phyloP scores from a whole-genome alignment of 1,284 basidiomycete species.

The Boletus sp. region DNA sequence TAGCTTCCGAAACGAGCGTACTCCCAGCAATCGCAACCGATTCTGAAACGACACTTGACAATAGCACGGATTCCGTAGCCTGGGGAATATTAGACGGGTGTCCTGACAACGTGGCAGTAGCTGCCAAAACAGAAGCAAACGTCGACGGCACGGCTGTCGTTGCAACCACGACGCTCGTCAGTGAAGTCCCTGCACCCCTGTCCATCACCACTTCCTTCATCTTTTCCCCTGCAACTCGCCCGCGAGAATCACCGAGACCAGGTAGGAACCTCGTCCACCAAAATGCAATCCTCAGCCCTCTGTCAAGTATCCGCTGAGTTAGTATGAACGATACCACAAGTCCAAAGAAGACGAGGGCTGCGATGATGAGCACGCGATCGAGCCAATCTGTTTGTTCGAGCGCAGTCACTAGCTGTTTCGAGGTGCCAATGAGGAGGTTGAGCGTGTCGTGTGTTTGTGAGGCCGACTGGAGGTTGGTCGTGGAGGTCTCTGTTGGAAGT shows the following conservation, averaged over 20 bases:
- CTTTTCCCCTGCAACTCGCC: background rate
- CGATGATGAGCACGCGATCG: constrained; percentile 81
- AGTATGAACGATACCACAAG: constrained; percentile 83
- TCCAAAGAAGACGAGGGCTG: constrained; percentile 76
- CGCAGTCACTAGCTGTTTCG: constrained; percentile 77
- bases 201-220: background rate
- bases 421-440: constrained; percentile 68
- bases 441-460: constrained; percentile 79
- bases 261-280: constrained; percentile 79
- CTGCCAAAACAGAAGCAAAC: constrained; percentile 14
- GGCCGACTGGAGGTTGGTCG: constrained; percentile 68
- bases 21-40: background rate
- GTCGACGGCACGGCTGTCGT: constrained; percentile 9
- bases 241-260: constrained; percentile 4
- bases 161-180: constrained; percentile 11
- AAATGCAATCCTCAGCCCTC: constrained; percentile 62
- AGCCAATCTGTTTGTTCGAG: constrained; percentile 88
- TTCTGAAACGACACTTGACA: constrained; percentile 1
- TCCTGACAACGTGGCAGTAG: constrained; percentile 4
- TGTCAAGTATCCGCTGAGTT: constrained; percentile 81
- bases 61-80: constrained; percentile 1
- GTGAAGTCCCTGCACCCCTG: background rate
- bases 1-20: constrained; percentile 1
- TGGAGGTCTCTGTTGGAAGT: constrained; percentile 65
- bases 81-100: background rate